Base-by-base conservation (phyloP, 768 basidiomycete species). In the Suillus alpinus region DNA sequence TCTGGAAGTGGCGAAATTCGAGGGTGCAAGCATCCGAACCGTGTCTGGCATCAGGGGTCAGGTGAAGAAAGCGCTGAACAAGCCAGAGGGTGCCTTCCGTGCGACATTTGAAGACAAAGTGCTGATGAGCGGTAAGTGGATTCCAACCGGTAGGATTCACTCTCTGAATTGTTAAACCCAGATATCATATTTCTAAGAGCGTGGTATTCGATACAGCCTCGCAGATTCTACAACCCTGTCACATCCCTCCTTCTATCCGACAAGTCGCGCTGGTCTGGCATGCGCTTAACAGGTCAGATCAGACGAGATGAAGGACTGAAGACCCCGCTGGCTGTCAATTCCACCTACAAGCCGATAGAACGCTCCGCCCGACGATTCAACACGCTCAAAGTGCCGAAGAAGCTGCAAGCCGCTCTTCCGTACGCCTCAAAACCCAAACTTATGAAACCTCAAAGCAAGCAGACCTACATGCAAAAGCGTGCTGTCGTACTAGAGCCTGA, bases 51-150 rank as follows among this genome's bases (percentile, higher is more conserved):
- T 99, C 59, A 79, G 97, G 49, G 97, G 97, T 4, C 96, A 98
- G 74, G 86, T 99, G 56, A 99, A 99, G 80, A 98, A 96, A 75
- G 95, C 92, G 12, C 76, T 98, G 34, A 78, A 87, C n/a, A 98
- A 95, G 69, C 95, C 97, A 2, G 95, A 97, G 60, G 97, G 97
- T 9, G 86, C 92, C 5, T 98, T 92, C 81, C 82, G 97, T 64
- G 97, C 96, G 3, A 95, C 95, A 13, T 99, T 98, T 73, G 97
- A 99, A 75, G 97, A 99, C 74, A 98, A 98, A 79, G 81, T 98
- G 8, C 81, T 98, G 63, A 94, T 89, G 88, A 94, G 94, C 66
- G 95, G 95, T 95, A 73, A 60, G 91, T 83, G 0, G 39, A 36
- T 29, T 14, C 47, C 18, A 4, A 12, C 14, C 16, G 4, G 12